Conservation (phyloP, 2,329 filamentous ascomycete species). For the Neofusicoccum laricinum region DNA sequence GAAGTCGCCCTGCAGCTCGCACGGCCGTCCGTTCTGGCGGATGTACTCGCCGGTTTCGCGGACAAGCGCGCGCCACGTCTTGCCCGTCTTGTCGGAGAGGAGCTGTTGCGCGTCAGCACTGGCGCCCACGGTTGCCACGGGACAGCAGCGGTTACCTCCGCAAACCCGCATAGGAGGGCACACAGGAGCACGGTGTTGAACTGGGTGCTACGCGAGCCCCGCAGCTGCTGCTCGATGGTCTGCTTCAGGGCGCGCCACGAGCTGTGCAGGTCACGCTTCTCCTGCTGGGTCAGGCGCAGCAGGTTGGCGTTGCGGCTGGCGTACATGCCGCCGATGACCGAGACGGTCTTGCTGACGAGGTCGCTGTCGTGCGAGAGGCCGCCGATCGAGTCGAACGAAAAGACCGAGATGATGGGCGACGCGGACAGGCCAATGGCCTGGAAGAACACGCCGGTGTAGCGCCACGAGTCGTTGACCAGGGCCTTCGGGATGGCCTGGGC, state of each 20-base stretch:
- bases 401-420: slow-evolving; percentile 12
- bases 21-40: background rate
- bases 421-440: slow-evolving; percentile 11
- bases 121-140: background rate
- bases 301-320: slow-evolving; percentile 9
- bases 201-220: background rate
- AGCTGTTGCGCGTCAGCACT: background rate
- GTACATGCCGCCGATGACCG: slow-evolving; percentile 11
- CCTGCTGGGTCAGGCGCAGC: background rate
- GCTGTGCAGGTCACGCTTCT: background rate
- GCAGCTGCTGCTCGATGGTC: background rate
- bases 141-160: background rate
- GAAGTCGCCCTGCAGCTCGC: background rate
- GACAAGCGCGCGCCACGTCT: background rate
- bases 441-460: slow-evolving; percentile 15
- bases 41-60: background rate
- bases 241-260: background rate
- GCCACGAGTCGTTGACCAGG: slow-evolving; percentile 10
- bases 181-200: slow-evolving; percentile 8
- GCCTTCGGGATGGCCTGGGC: background rate
- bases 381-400: slow-evolving; percentile 12
- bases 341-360: slow-evolving; percentile 10
- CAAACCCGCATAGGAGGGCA: background rate
- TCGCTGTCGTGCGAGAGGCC: slow-evolving; percentile 6
- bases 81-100: slow-evolving; percentile 3